Evolutionary conservation across 2,329 filamentous ascomycete species (phyloP).

Genomic region (Pseudogymnoascus sp.): DNA sequence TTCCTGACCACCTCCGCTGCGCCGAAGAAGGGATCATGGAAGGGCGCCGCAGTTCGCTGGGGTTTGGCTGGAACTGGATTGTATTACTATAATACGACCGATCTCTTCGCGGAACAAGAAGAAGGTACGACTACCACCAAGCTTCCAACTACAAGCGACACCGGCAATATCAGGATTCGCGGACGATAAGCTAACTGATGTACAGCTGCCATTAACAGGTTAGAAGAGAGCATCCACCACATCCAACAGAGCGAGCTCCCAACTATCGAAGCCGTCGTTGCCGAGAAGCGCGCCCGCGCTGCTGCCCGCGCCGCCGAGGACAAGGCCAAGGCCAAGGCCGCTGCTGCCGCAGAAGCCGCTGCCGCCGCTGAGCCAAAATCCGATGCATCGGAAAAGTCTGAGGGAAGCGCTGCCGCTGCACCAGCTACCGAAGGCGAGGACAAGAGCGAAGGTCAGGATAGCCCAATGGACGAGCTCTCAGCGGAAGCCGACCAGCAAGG

Average conservation of each 20-base stretch:
- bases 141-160: constrained; percentile 28
- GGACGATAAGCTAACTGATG: constrained; percentile 17
- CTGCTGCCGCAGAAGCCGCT: constrained; percentile 18
- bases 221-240: constrained; percentile 30
- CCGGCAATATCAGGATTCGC: constrained; percentile 39
- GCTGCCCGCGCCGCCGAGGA: constrained; percentile 26
- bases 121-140: constrained; percentile 48
- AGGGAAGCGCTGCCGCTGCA: constrained; percentile 2
- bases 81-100: constrained; percentile 92
- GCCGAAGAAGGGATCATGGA: constrained; percentile 70
- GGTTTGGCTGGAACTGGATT: constrained; percentile 67
- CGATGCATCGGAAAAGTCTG: not conserved
- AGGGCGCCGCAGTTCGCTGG: constrained; percentile 66
- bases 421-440: constrained; percentile 13
- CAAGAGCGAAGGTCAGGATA: constrained; percentile 27
- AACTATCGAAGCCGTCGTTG: constrained; percentile 61
- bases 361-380: constrained; percentile 16
- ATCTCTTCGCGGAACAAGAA: constrained; percentile 77
- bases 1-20: constrained; percentile 50
- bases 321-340: constrained; percentile 15
- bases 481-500: constrained; percentile 80
- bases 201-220: constrained; percentile 26
- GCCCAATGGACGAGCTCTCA: constrained; percentile 54
- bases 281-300: constrained; percentile 45
- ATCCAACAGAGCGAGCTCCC: constrained; percentile 46